These are phyloP conservation scores for Solidago caesia DNA, from an alignment of 129 eudicot species.

Conservation along the genomic window DNA sequence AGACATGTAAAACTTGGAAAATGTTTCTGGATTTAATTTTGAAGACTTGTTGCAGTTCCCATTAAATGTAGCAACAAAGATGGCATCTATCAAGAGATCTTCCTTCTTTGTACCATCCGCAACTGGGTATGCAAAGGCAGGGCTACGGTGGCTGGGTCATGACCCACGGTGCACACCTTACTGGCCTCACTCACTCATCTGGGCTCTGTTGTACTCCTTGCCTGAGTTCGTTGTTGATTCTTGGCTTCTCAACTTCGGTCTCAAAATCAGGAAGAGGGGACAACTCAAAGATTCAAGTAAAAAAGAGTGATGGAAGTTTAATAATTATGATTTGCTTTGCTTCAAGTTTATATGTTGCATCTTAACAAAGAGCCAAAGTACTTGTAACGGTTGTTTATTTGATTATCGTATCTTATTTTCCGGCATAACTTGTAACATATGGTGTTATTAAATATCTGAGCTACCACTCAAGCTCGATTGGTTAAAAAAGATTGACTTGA, in stretches of 20 bases:
- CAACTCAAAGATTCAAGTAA: conserved; percentile 70
- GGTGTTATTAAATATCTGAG: too few species aligned
- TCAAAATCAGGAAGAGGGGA: conserved; percentile 64
- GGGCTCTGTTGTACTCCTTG: conserved; percentile 49
- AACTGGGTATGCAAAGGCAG: conserved; percentile 58
- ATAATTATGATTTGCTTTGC: background rate
- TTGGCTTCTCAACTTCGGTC: conserved; percentile 60
- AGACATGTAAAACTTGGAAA: background rate
- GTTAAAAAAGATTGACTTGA: too few species aligned
- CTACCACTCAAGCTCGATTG: too few species aligned
- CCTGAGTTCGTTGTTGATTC: conserved; percentile 61
- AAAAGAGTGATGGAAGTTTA: conserved; percentile 35
- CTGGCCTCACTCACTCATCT: conserved; percentile 74
- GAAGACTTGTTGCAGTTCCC: conserved; percentile 20
- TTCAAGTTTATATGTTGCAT: conserved; percentile 14
- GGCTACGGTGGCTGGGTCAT: conserved; percentile 66
- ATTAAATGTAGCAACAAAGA: conserved; percentile 28
- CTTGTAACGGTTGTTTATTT: conserved; percentile 13
- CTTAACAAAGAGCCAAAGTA: background rate
- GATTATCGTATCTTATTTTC: background rate
- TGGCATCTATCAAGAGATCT: conserved; percentile 28
- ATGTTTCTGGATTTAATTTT: conserved; percentile 10
- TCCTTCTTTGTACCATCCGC: conserved; percentile 33
- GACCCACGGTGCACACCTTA: conserved; percentile 82
- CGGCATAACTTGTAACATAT: background rate